Percentiles rank a stretch among this genome's conserved stretches.
Evolutionary conservation across 1,284 basidiomycete species (phyloP).

Genomic region (Malassezia brasiliensis): DNA sequence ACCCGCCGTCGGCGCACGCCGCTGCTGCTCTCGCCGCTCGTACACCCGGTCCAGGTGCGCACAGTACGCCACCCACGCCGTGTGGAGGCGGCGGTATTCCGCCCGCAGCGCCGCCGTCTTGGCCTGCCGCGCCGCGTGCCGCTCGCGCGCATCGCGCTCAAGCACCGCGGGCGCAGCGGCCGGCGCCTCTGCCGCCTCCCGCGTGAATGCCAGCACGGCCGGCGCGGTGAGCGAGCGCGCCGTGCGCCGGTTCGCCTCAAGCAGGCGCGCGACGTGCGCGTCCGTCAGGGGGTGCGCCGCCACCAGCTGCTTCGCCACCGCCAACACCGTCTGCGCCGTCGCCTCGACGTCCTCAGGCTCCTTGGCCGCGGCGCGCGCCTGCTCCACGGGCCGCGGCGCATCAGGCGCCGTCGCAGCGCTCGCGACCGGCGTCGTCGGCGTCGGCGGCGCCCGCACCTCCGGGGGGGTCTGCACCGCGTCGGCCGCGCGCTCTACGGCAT

Average conservation of each 20-base stretch:
- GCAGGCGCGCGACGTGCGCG: neutral
- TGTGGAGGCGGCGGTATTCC: conserved; percentile 33
- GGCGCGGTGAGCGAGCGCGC: neutral
- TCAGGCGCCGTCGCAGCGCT: too few species aligned
- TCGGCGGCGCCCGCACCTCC: neutral
- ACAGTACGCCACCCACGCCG: conserved; percentile 39
- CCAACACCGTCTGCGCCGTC: neutral
- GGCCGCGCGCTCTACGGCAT: neutral
- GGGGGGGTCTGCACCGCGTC: neutral
- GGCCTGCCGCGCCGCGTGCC: neutral
- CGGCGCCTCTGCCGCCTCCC: neutral
- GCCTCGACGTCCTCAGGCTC: neutral
- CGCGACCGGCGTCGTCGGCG: too few species aligned
- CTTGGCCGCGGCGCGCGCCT: neutral
- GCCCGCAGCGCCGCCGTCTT: conserved; percentile 30
- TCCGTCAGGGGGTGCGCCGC: neutral
- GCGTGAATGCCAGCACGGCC: neutral
- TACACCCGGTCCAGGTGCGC: conserved; percentile 30
- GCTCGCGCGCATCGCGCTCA: neutral
- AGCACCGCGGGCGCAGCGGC: neutral
- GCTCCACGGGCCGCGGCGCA: too few species aligned
- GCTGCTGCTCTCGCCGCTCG: conserved; percentile 25
- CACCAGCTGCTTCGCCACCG: conserved; percentile 9
- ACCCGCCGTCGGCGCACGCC: conserved; percentile 3
- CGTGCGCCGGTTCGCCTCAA: neutral